Conservation (phyloP, 768 basidiomycete genomes). For the Trametes villosa region DNA sequence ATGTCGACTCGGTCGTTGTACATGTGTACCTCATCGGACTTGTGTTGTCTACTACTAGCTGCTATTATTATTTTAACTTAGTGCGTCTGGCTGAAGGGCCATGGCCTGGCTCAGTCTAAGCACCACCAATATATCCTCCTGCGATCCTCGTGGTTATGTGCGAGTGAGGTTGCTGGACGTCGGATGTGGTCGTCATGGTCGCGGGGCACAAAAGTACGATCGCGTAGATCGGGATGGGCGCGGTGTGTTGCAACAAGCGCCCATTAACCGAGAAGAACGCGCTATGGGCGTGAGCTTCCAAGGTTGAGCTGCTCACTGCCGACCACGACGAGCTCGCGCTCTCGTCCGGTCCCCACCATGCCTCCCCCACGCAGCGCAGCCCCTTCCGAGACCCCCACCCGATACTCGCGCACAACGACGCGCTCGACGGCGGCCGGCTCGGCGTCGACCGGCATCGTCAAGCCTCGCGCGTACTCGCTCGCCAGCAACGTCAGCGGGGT, state of each 20-base stretch:
- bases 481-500: slow-evolving; percentile 50
- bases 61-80: too few relatives aligned
- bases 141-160: too few relatives aligned
- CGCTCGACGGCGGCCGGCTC: slow-evolving; percentile 47
- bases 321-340: slow-evolving; percentile 25
- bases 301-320: slow-evolving; percentile 11
- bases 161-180: too few relatives aligned
- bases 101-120: too few relatives aligned
- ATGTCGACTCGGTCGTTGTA: too few relatives aligned
- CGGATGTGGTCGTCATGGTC: not conserved
- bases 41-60: too few relatives aligned
- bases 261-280: slow-evolving; percentile 16
- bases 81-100: too few relatives aligned
- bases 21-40: too few relatives aligned
- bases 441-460: slow-evolving; percentile 42
- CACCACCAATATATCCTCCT: too few relatives aligned
- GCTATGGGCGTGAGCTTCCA: not conserved
- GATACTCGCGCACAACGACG: slow-evolving; percentile 50
- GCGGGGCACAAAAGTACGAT: not conserved
- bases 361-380: slow-evolving; percentile 26
- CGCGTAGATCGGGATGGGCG: not conserved
- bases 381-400: slow-evolving; percentile 61
- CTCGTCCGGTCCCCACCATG: slow-evolving; percentile 20
- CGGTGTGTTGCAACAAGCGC: slow-evolving; percentile 4
- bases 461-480: slow-evolving; percentile 56